Base-by-base conservation (phyloP, 2,329 filamentous ascomycete species). In the Furcasterigmium furcatum region DNA sequence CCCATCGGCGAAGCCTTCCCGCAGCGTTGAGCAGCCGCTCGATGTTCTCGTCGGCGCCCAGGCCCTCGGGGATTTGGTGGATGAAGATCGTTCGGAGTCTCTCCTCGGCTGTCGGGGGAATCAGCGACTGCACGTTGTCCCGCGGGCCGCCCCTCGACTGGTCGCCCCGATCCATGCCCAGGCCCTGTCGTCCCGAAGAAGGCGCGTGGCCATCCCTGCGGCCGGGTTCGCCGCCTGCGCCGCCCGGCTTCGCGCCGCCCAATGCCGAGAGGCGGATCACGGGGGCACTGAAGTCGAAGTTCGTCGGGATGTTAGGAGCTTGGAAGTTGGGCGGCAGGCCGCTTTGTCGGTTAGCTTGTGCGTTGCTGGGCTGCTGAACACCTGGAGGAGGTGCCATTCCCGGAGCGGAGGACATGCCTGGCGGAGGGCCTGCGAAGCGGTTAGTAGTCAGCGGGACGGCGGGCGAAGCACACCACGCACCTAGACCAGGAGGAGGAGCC, bases 201-300 rank as follows among this genome's bases (percentile, higher is more conserved):
- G 66, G 66, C 5, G 27, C 25, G 36, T 76, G 72, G 35, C 64
- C 65, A 19, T 80, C 77, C 52, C 67, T 71, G 43, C 75, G 68
- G 5, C 34, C 70, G 19, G 64, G 57, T 21, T 56, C 53, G 10
- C 62, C 55, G n/a, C n/a, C n/a, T n/a, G n/a, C 7, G 71, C 62
- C 0, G 65, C 67, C 62, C 21, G 84, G 73, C 59, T 89, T 89
- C n/a, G 34, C n/a, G n/a, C 79, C 68, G 3, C 82, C 80, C 4
- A 85, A 80, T 12, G 91, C 92, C 35, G 92, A 94, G 38, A 99
- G 79, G 45, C 94, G 88, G 61, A 99, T 97, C 49, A 97, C 91
- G 46, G 92, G 91, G 29, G 94, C 94, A 60, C 88, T 95, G 74
- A 97, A 96, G 73, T 99, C 96, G 74, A 99, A 96, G 65, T 95